Percentiles rank a stretch among this genome's conserved stretches.
Conservation (phyloP, 306 rosid species). For the Nissolia schottii region DNA sequence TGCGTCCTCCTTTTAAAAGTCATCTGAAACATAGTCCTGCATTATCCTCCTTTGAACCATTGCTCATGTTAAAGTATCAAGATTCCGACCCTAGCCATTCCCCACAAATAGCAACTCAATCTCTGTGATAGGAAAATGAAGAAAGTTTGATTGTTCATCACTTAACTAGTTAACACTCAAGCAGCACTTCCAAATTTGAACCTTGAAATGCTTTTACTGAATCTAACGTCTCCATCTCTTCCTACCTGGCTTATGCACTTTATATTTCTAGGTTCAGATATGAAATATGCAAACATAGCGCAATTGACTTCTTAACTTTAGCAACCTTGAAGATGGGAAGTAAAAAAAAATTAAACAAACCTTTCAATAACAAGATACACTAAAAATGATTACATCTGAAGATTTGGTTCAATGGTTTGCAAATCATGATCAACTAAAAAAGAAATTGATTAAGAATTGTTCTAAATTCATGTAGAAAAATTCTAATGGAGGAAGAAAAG, state of each 20-base stretch:
- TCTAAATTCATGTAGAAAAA: constrained; percentile 5
- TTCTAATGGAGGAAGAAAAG: background rate
- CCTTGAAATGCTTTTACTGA: background rate
- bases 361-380: background rate
- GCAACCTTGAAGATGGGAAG: background rate
- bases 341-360: background rate
- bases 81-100: background rate
- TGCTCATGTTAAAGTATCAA: background rate
- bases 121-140: background rate
- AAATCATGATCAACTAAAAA: background rate
- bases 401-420: background rate
- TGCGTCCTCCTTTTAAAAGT: background rate
- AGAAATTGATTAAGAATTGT: background rate
- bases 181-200: background rate
- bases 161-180: background rate
- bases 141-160: background rate
- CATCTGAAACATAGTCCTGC: background rate
- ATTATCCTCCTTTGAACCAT: background rate
- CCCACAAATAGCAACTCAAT: background rate
- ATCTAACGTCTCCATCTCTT: constrained; percentile 2
- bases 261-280: background rate
- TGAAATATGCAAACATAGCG: background rate
- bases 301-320: background rate
- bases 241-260: background rate
- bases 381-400: background rate